Percentiles rank a stretch among this genome's conserved stretches.
Conservation (phyloP, 2,329 filamentous ascomycete genomes). For the Lachnellula subtilissima region DNA sequence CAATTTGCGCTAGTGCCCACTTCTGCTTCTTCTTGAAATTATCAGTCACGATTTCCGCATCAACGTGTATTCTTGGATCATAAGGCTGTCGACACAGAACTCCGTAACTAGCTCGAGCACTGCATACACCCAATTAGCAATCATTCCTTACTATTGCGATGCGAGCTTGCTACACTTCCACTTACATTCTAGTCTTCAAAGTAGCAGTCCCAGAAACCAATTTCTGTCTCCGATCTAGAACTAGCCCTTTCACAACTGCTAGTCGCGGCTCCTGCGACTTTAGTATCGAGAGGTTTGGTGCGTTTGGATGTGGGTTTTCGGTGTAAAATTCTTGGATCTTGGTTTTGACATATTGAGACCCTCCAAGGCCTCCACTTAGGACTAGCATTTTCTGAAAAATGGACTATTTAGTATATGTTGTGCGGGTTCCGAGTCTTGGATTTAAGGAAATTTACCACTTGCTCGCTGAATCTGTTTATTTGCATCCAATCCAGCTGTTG, state of each 20-base stretch:
- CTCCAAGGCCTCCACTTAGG: conserved; percentile 43
- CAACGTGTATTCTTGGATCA: conserved; percentile 33
- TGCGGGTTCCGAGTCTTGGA: not conserved
- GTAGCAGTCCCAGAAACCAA: conserved; percentile 39
- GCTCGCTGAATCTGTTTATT: not conserved
- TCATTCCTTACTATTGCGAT: not conserved
- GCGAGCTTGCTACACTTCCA: not conserved
- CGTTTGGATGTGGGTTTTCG: conserved; percentile 33
- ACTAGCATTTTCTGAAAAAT: conserved; percentile 37
- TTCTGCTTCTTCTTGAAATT: conserved; percentile 29
- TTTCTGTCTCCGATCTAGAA: conserved; percentile 47
- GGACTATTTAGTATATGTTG: not conserved
- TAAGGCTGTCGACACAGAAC: conserved; percentile 37
- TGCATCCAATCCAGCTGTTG: conserved; percentile 32
- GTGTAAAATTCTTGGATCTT: conserved; percentile 36
- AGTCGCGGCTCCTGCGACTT: conserved; percentile 49
- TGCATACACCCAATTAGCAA: not conserved
- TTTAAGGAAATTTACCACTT: conserved; percentile 2
- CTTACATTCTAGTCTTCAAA: conserved; percentile 35
- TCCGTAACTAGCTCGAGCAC: conserved; percentile 40
- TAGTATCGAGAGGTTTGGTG: conserved; percentile 35
- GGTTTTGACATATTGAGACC: conserved; percentile 43
- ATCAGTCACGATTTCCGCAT: conserved; percentile 35
- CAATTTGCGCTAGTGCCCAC: conserved; percentile 39
- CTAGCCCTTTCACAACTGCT: conserved; percentile 49